These are phyloP conservation scores for Penicillium capsulatum DNA, from an alignment of 2,329 filamentous ascomycete species.

Conservation along the genomic window DNA sequence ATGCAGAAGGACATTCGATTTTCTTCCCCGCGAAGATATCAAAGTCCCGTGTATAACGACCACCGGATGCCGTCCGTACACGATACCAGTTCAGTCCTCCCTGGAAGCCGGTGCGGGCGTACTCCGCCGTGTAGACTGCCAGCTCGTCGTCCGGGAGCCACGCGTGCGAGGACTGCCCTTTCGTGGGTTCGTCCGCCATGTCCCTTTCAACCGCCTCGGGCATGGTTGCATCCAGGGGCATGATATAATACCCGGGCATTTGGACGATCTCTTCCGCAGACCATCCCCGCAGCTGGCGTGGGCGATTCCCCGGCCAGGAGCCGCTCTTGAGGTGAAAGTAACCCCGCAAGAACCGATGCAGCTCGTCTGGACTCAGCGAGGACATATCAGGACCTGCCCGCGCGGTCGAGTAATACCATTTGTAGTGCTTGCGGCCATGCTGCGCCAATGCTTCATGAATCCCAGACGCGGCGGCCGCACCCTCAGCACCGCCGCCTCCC, in stretches of 20 bases:
- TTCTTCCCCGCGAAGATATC: conserved; percentile 57
- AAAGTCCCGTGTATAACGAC: conserved; percentile 48
- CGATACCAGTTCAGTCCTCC: conserved; percentile 66
- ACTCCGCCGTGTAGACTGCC: conserved; percentile 58
- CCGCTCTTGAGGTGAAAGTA: conserved; percentile 67
- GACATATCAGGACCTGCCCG: conserved; percentile 38
- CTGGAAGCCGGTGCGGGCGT: conserved; percentile 60
- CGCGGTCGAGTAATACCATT: conserved; percentile 52
- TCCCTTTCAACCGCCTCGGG: conserved; percentile 53
- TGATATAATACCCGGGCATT: conserved; percentile 66
- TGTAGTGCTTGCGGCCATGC: conserved; percentile 63
- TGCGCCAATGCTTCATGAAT: conserved; percentile 55
- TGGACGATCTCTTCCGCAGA: conserved; percentile 53
- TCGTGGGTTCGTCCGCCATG: conserved; percentile 49
- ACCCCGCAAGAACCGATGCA: conserved; percentile 59
- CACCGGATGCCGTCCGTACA: conserved; percentile 50
- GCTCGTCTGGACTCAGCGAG: conserved; percentile 41
- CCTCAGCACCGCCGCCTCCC: conserved; percentile 12
- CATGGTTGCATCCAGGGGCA: conserved; percentile 57
- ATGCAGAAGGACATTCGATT: conserved; percentile 58
- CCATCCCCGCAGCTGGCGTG: conserved; percentile 54
- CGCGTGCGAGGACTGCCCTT: conserved; percentile 33
- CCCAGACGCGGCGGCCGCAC: conserved; percentile 33
- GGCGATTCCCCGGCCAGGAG: conserved; percentile 54
- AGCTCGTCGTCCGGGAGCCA: conserved; percentile 61